Percentiles rank a stretch among this genome's conserved stretches.
Conservation (phyloP, 1,139 yeast genomes). For the Chernovozyma aurita region DNA sequence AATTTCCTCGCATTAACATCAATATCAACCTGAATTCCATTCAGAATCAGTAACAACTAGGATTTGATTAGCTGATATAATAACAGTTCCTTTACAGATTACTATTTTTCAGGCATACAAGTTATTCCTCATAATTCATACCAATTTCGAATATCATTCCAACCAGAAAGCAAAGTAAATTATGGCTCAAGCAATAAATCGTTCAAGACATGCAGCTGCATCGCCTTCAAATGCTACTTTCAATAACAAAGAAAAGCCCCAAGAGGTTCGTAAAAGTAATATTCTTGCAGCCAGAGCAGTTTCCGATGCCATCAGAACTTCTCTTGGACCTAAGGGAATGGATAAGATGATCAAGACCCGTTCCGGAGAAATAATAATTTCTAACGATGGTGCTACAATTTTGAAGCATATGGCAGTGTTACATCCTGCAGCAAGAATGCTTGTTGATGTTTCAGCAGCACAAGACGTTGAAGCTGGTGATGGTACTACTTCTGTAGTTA, state of each 20-base stretch:
- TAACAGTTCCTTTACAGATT: too few relatives aligned
- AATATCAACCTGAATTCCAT: too few relatives aligned
- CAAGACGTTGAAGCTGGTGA: constrained; percentile 99
- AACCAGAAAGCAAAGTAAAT: too few relatives aligned
- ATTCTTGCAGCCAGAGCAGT: constrained; percentile 96
- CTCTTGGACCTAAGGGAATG: constrained; percentile 98
- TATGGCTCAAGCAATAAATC: constrained; percentile 14
- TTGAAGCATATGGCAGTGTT: constrained; percentile 95
- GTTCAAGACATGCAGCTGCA: constrained; percentile 12
- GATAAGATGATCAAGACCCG: constrained; percentile 97
- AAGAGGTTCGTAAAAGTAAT: constrained; percentile 90
- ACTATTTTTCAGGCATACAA: too few relatives aligned
- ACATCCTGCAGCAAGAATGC: constrained; percentile 98
- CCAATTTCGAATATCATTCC: too few relatives aligned
- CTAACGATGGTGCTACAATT: constrained; percentile 97
- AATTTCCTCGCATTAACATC: too few relatives aligned
- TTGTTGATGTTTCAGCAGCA: constrained; percentile 95
- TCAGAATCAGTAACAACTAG: too few relatives aligned
- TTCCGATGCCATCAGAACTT: constrained; percentile 95
- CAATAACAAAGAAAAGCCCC: constrained; percentile 94
- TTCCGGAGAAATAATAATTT: constrained; percentile 86
- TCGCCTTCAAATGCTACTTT: constrained; percentile 82
- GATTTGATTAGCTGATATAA: too few relatives aligned
- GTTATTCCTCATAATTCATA: too few relatives aligned
- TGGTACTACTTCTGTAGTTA: constrained; percentile 97